A percentile compares a stretch with the other conserved stretches of the same genome.
Conservation (phyloP, 2,329 filamentous ascomycete genomes). For the Sclerotinia trifoliorum region DNA sequence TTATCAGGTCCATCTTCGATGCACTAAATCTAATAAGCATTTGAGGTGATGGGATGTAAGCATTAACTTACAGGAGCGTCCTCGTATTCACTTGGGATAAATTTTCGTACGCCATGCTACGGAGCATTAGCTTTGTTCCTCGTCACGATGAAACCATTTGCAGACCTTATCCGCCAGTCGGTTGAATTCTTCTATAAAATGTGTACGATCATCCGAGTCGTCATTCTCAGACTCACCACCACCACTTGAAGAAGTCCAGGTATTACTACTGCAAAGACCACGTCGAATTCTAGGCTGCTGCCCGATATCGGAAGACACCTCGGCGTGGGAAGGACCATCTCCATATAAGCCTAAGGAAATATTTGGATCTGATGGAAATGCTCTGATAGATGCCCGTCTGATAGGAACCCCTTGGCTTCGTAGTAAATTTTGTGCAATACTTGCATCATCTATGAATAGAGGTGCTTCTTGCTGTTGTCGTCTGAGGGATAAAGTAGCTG, state of each 20-base stretch:
- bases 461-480: constrained; percentile 23
- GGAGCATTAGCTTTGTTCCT: constrained; percentile 5
- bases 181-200: constrained; percentile 60
- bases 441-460: constrained; percentile 30
- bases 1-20: constrained; percentile 31
- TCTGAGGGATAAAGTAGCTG: constrained; percentile 32
- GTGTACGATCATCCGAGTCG: constrained; percentile 48
- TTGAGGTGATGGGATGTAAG: neutral
- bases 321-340: constrained; percentile 1
- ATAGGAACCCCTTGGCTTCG: constrained; percentile 28
- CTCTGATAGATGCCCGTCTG: constrained; percentile 29
- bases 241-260: constrained; percentile 58
- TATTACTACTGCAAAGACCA: constrained; percentile 45
- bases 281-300: constrained; percentile 21
- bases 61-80: constrained; percentile 27
- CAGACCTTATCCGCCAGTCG: constrained; percentile 56
- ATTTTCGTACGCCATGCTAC: constrained; percentile 52
- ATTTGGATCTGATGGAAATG: constrained; percentile 15
- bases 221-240: constrained; percentile 50
- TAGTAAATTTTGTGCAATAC: constrained; percentile 34
- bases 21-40: constrained; percentile 12
- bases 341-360: neutral
- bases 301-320: neutral
- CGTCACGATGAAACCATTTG: neutral
- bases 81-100: constrained; percentile 34